phyloP scores from a whole-genome alignment of 2,329 filamentous ascomycete genomes.

The Penicillium sp. region DNA sequence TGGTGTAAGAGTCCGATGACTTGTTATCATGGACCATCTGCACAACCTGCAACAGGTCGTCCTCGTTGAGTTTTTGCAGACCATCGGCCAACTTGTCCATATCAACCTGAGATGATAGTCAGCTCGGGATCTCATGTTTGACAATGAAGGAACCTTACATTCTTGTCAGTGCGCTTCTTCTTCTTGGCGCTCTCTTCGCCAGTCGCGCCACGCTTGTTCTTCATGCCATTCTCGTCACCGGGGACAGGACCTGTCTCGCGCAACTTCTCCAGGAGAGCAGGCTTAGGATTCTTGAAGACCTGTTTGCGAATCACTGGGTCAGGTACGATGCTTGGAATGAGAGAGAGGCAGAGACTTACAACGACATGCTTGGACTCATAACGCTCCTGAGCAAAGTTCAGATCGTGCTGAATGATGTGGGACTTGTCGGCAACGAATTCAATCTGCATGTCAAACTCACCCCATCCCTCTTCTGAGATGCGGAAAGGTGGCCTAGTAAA shows the following conservation, averaged over 20 bases:
- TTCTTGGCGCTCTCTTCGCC: conserved; percentile 64
- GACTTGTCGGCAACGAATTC: conserved; percentile 85
- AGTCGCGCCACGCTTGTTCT: conserved; percentile 57
- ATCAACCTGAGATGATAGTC: conserved; percentile 56
- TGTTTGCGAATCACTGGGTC: conserved; percentile 26
- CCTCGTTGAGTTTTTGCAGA: conserved; percentile 82
- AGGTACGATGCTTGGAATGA: neutral
- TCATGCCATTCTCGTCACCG: conserved; percentile 63
- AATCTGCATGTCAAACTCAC: conserved; percentile 94
- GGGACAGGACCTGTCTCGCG: conserved; percentile 84
- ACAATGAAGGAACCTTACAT: conserved; percentile 35
- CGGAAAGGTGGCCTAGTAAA: conserved; percentile 83
- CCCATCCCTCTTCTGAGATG: conserved; percentile 94
- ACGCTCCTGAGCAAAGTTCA: conserved; percentile 79
- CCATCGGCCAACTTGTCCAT: conserved; percentile 97
- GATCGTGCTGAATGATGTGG: conserved; percentile 75
- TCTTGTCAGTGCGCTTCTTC: conserved; percentile 67
- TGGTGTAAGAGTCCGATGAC: conserved; percentile 87
- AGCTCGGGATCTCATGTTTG: neutral
- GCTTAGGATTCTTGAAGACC: conserved; percentile 89
- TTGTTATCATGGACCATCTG: conserved; percentile 99
- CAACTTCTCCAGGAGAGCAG: conserved; percentile 74
- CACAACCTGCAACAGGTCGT: conserved; percentile 90
- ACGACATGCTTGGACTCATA: conserved; percentile 83
- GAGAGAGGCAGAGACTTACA: conserved; percentile 43